Base-by-base conservation (phyloP, 805 yeast genomes). In the Maudiozyma barnettii region DNA sequence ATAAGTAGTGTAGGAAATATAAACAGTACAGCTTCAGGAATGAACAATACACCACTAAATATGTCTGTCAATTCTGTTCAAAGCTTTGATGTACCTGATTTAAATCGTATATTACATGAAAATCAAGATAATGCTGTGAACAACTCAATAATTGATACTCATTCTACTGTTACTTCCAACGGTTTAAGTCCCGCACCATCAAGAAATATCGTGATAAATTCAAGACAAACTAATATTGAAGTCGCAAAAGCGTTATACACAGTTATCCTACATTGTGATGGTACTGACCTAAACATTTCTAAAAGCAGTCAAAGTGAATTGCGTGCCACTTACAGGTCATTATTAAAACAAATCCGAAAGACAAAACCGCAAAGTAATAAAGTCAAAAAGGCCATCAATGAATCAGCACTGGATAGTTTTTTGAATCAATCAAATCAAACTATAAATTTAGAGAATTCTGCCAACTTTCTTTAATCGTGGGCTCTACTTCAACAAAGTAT, bases 181-280 rank as follows among this genome's bases (percentile, higher is more conserved):
- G 30, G 12, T 20, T n/a, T 21, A 21, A 39, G 30, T 21, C 30
- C 41, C 5, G 6, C 30, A 22, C 5, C 30, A 21, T 13, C 41
- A 13, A 21, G 30, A 21, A 39, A 39, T 22, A 23, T 39, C 12
- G 20, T n/a, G 12, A 9, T 49, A 14, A 40, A 36, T 21, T 45
- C 52, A 4, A 36, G 57, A 20, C 59, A 63, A 38, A 51, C 60
- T 1, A 60, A 56, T 47, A 56, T 62, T 4, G 60, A 60, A 20
- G 55, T 64, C 31, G 67, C 67, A 22, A 62, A 59, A 38, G 57
- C 67, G 4, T 51, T 64, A 46, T 61, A 61, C 1, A 57, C 51
- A 37, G 54, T 64, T 26, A 49, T 64, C 13, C 61, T 59, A 43
- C 63, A 62, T 47, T 49, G 59, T 0, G 64, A 61, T 39, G 50